Base-by-base conservation (phyloP, 2,329 filamentous ascomycete species). In the Dactylonectria estremocensis region DNA sequence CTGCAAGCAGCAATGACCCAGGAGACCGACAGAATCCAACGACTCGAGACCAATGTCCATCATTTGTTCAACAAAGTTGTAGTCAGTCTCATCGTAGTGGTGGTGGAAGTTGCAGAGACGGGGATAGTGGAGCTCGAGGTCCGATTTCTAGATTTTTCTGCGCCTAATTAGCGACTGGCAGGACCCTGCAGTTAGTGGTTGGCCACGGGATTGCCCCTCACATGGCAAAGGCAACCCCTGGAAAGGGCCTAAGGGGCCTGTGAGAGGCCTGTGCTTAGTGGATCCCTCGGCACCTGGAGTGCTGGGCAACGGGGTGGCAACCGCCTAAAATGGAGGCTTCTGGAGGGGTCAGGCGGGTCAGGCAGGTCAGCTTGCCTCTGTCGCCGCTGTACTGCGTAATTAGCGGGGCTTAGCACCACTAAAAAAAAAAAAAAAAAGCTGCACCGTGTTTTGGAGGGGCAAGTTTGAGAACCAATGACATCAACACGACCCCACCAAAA, bases 401-500 rank as follows among this genome's bases (percentile, higher is more conserved):
- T 46, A 61, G 64, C 45, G 64, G 64, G 58, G 9, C 53, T 11
- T 33, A 40, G 54, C 35, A 58, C 54, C 54, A 54, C 54, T 55
- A 52, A 20, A 55, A 63, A 68, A 54, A 53, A 53, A 68, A 54
- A 66, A 63, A 66, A 68, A 71, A 69, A 68, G 64, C 52, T 54
- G 35, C 69, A 76, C 66, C 66, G 72, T 69, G 68, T 73, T 68
- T 28, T 69, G 72, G 60, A 64, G 70, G 72, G 72, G 61, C 54
- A 22, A 35, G n/a, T 20, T 20, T 28, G 56, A 67, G 68, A 67
- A 60, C 75, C 72, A 77, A 77, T 77, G 75, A 77, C 74, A 77
- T 73, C 74, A 76, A 65, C 16, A 35, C 7, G 40, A 73, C 74
- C 75, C 75, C 75, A 74, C 74, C 74, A 69, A 74, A 76, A 77